Base-by-base conservation (phyloP, 1,284 basidiomycete species). In the Porogramme epimiltina region DNA sequence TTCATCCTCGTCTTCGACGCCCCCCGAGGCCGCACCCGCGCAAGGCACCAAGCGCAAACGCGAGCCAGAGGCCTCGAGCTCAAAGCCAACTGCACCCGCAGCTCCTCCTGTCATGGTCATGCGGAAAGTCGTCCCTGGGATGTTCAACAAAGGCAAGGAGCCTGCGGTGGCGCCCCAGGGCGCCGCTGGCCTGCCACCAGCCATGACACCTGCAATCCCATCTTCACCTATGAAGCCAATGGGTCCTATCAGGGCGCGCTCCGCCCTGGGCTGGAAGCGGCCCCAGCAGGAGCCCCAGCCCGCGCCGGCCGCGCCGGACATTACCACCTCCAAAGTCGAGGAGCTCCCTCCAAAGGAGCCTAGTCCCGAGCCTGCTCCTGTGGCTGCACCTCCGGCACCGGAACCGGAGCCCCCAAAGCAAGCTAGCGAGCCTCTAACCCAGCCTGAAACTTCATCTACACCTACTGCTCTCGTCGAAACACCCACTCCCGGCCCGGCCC, bases 21-120 rank as follows among this genome's bases (percentile, higher is more conserved):
- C 47, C 4, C 15, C 37, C 6, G 54, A 51, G 18, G 42, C 42
- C 19, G 26, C 42, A 16, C 28, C 28, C 5, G 47, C n/a, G 41
- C 3, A 48, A 42, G 9, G 61, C 60, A 16, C 62, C 37, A 80
- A 79, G 62, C 69, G 77, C 43, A 80, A 79, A 48, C 71, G 74
- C 23, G 69, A 67, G 24, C 44, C 38, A 33, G 73, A 74, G 45
- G 52, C 55, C 0, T 19, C 45, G 2, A 23, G 4, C 37, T 47
- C 53, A 15, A 45, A 51, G 24, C 52, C 62, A 3, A 52, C 65
- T 4, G 56, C 64, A 13, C 55, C 70, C 19, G 57, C 50, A 37
- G 60, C 64, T 23, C 64, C 59, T 34, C 65, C 67, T 3, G 47
- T 62, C 6, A 51, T 66, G 13, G 18, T 63, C 26, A 59, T 66